Percentiles rank a stretch among this genome's conserved stretches.
phyloP scores from a whole-genome alignment of 2,329 filamentous ascomycete genomes.

The Fusarium anguioides region DNA sequence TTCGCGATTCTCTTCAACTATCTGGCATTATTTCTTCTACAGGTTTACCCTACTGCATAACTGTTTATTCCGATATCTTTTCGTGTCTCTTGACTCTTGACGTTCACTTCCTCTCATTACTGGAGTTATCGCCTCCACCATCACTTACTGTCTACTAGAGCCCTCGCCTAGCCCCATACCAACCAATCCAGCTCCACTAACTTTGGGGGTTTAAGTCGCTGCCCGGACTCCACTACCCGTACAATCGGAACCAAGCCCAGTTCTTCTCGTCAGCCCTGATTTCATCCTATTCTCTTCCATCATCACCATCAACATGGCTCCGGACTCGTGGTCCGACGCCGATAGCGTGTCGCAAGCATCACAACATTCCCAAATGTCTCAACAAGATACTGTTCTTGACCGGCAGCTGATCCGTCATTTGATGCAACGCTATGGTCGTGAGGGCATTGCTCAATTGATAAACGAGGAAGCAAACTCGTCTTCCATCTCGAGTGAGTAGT shows the following conservation, averaged over 20 bases:
- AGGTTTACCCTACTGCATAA: constrained; percentile 2
- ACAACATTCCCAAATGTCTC: constrained; percentile 42
- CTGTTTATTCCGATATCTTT: constrained; percentile 13
- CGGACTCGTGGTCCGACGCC: constrained; percentile 48
- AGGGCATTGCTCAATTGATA: constrained; percentile 49
- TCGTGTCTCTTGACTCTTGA: not conserved
- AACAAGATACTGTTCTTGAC: constrained; percentile 48
- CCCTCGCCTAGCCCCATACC: constrained; percentile 10
- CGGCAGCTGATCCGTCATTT: constrained; percentile 52
- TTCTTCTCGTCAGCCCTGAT: constrained; percentile 26
- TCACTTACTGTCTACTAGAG: not conserved
- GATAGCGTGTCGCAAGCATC: constrained; percentile 48
- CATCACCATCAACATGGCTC: constrained; percentile 43
- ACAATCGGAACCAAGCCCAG: constrained; percentile 13
- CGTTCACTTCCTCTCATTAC: not conserved
- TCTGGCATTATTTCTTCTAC: constrained; percentile 24
- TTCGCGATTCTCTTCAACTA: constrained; percentile 32
- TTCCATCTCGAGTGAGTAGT: constrained; percentile 46
- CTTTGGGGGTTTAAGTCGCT: constrained; percentile 36
- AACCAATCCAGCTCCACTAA: constrained; percentile 21
- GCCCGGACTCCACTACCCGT: constrained; percentile 35
- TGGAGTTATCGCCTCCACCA: constrained; percentile 14
- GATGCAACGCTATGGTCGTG: constrained; percentile 48
- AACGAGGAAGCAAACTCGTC: constrained; percentile 48
- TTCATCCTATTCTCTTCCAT: constrained; percentile 7